Base-by-base conservation (phyloP, 495 filamentous ascomycete genomes). In the Penicillium coprophilum region DNA sequence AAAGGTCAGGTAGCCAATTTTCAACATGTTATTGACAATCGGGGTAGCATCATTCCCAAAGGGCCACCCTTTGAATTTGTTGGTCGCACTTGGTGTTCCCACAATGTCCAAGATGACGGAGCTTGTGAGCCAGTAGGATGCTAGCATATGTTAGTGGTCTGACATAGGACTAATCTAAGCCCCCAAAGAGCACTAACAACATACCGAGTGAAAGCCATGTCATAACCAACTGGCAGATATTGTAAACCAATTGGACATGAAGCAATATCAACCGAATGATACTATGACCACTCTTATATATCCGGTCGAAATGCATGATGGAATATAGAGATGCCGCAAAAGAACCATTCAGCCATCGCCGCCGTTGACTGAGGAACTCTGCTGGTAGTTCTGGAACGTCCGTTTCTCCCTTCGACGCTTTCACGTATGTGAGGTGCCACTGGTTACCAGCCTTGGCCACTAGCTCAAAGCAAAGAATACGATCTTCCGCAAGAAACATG, bases 401-500 rank as follows among this genome's bases (percentile, higher is more conserved):
- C 2, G 94, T 97, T 74, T 98, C 94, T 65, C 88, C 93, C 80
- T 96, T 97, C 61, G 94, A 93, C 6, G 92, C 86, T 75, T 97
- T 96, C 77, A 98, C 92, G 66, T 97, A 98, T 38, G 90, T 91
- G 65, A 97, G 72, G 78, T 96, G 94, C 94, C 94, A 98, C 69
- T 96, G 96, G 51, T 89, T 92, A 55, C 94, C 94, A 13, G 94
- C 92, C 74, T 97, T 98, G 59, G 93, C 94, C 47, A 97, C 93
- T 71, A 98, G 76, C 66, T 98, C 94, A 80, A 98, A 98, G 78
- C 94, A 98, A 46, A 98, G 82, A 76, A 98, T 98, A 78, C 94
- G 92, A 85, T 98, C 94, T 75, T 97, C 94, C 66, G 94, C 94
- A 77, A 98, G 90, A 80, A 97, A 98, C 94, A 98, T 97, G 81